These are phyloP conservation scores for Orbilia blumenaviensis DNA, from an alignment of 2,329 filamentous ascomycete genomes.

Conservation along the genomic window DNA sequence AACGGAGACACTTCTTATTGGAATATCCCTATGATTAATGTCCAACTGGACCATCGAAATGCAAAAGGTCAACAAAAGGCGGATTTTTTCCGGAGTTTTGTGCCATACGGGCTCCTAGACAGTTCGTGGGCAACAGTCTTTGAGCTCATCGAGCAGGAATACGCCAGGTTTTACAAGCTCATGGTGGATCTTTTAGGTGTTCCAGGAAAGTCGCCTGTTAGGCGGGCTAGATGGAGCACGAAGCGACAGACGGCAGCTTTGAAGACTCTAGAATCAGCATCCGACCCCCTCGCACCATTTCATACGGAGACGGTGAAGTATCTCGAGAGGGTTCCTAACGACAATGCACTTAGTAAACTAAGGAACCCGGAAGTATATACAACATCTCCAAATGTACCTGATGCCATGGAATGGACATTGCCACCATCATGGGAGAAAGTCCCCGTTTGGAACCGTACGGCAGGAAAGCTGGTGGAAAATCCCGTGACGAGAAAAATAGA, in stretches of 20 bases:
- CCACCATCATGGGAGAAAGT: conserved; percentile 41
- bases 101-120: conserved; percentile 32
- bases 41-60: conserved; percentile 43
- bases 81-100: conserved; percentile 29
- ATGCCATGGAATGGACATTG: conserved; percentile 32
- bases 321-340: not conserved
- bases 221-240: conserved; percentile 26
- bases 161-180: conserved; percentile 34
- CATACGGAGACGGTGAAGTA: conserved; percentile 6
- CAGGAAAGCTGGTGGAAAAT: not conserved
- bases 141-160: conserved; percentile 40
- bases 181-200: conserved; percentile 39
- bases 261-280: not conserved
- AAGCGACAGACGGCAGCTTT: conserved; percentile 27
- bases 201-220: conserved; percentile 34
- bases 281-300: conserved; percentile 1
- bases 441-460: conserved; percentile 24
- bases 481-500: not conserved
- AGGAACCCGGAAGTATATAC: conserved; percentile 24
- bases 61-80: conserved; percentile 6
- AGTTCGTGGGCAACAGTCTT: conserved; percentile 36
- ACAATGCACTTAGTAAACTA: conserved; percentile 17
- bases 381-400: conserved; percentile 10
- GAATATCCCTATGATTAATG: conserved; percentile 53
- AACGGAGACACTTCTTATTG: conserved; percentile 29